Conservation (phyloP, 148 eudicot genomes). For the Chenopodium formosanum region DNA sequence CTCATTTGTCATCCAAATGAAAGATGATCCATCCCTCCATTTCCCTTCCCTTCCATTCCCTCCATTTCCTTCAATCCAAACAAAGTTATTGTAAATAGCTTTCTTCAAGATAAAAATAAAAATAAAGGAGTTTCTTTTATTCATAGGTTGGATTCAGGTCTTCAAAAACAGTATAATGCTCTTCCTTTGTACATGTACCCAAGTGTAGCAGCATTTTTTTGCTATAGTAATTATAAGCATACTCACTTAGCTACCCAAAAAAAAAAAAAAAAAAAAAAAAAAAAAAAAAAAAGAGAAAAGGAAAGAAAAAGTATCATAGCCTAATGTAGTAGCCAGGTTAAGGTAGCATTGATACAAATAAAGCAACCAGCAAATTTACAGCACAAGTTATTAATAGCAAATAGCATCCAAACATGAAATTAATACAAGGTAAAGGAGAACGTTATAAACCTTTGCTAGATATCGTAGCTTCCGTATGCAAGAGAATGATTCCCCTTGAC, state of each 20-base stretch:
- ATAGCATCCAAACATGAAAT: not conserved
- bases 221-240: not conserved
- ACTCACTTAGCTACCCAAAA: not conserved
- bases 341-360: not conserved
- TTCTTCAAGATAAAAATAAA: not conserved
- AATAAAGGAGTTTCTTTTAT: not conserved
- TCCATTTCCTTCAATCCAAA: too few species aligned
- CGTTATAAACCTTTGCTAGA: constrained; percentile 66
- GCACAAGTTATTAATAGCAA: not conserved
- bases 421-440: not conserved
- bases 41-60: too few species aligned
- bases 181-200: not conserved
- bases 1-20: too few species aligned
- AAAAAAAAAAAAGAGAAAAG: too few species aligned
- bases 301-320: too few species aligned
- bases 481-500: constrained; percentile 69
- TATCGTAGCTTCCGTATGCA: constrained; percentile 76
- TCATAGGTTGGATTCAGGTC: not conserved
- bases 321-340: not conserved
- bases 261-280: too few species aligned
- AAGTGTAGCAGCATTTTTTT: not conserved
- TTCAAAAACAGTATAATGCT: not conserved
- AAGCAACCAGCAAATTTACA: constrained; percentile 3
- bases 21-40: too few species aligned
- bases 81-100: not conserved